A percentile compares a stretch with the other conserved stretches of the same genome.
Conservation (phyloP, 2,329 filamentous ascomycete genomes). For the Aureobasidium sp. region DNA sequence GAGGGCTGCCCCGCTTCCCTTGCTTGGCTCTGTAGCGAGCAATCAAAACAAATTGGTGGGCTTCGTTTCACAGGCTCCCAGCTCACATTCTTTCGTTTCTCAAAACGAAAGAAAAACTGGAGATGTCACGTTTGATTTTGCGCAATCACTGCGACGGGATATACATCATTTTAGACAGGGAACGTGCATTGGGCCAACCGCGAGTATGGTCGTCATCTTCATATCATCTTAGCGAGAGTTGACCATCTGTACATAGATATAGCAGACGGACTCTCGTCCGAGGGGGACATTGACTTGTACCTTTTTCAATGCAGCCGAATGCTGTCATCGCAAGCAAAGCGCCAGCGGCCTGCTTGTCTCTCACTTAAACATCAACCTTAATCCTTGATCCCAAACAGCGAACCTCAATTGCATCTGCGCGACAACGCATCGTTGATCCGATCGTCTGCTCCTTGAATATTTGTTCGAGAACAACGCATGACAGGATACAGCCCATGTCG, state of each 20-base stretch:
- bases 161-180: constrained; percentile 8
- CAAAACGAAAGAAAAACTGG: constrained; percentile 6
- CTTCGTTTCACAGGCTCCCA: constrained; percentile 13
- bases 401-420: not conserved
- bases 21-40: constrained; percentile 8
- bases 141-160: not conserved
- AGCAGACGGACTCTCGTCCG: not conserved
- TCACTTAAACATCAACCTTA: not conserved
- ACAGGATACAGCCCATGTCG: not conserved
- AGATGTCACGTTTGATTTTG: constrained; percentile 12
- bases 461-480: not conserved
- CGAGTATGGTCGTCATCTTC: constrained; percentile 1
- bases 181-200: not conserved
- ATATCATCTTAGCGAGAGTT: not conserved
- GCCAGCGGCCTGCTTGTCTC: not conserved
- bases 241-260: not conserved
- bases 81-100: constrained; percentile 11
- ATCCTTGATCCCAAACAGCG: no score
- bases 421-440: not conserved
- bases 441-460: not conserved
- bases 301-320: not conserved
- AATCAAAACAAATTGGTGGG: constrained; percentile 8
- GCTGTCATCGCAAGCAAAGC: not conserved
- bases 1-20: constrained; percentile 11
- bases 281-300: not conserved